Evolutionary conservation across 331 rosid genomes (phyloP), one percentile per base, ranked within the genome.

Genomic region (Cydonia oblonga): DNA sequence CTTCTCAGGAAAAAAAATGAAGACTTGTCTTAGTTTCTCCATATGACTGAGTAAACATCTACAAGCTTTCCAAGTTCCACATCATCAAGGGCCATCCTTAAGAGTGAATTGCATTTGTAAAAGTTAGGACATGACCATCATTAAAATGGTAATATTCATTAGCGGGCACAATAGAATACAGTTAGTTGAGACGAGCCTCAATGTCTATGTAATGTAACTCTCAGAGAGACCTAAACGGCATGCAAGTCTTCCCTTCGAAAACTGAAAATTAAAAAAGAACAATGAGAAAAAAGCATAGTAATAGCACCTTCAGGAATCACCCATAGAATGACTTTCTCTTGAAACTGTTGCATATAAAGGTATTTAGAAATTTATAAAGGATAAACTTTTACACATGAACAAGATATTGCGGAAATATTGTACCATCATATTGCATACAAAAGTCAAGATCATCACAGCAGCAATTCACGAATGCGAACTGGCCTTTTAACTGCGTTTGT

Each of bases 401-500:
- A 38, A 38, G 26, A 24, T 24, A 23, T 19, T 28, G 46, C 15
- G 25, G 63, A 1, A 53, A 68, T 24, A 60, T 16, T 19, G 24
- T 16, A 75, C 22, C 53, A 30, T 15, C 30, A 76, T 33, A 58
- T 46, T 22, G 69, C 74, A 74, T 52, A 69, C 24, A 16, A 58
- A 66, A 58, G 56, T 58, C 69, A 75, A 44, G 46, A 57, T 75
- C 22, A 64, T 80, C 77, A 84, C 19, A 79, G 66, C 56, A 93
- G 86, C 77, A 93, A 93, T 72, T 93, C 97, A 3, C 92, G 89
- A 20, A 93, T 81, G 54, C 96, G 97, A 77, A 87, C 97, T 8
- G 92, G 97, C 81, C 97, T 84, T 82, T 91, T 89, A 53, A 93
- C 90, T 18, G 98, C 98, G 83, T 93, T 93, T 1, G 97, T 93